Conservation (phyloP, 306 rosid genomes). For the Leucaena leucocephala region DNA sequence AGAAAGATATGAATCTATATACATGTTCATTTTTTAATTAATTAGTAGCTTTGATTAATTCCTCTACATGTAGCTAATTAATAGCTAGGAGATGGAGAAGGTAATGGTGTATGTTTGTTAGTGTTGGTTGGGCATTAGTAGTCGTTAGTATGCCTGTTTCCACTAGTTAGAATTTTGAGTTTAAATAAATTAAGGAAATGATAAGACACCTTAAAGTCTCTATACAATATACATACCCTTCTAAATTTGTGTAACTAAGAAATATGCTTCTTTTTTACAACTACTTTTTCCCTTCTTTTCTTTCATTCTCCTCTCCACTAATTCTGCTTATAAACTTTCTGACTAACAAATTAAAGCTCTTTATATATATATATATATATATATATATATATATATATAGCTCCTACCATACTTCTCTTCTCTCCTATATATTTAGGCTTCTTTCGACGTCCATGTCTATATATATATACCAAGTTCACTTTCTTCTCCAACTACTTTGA, state of each 20-base stretch:
- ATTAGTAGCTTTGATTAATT: background rate
- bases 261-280: conserved; percentile 47
- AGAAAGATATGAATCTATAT: no score
- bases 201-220: conserved; percentile 26
- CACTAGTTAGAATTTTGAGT: conserved; percentile 30
- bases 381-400: conserved; percentile 13
- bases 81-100: background rate
- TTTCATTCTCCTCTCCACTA: conserved; percentile 47
- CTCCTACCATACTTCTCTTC: conserved; percentile 2
- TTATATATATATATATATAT: background rate
- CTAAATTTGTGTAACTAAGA: conserved; percentile 47
- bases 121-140: conserved; percentile 31
- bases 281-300: conserved; percentile 55
- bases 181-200: conserved; percentile 39
- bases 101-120: background rate
- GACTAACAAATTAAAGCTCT: conserved; percentile 32
- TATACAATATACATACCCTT: conserved; percentile 5
- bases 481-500: background rate
- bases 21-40: background rate
- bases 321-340: conserved; percentile 30
- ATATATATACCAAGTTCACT: background rate
- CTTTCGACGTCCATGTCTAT: conserved; percentile 42
- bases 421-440: conserved; percentile 1
- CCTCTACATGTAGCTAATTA: background rate
- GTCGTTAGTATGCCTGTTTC: conserved; percentile 32